A percentile compares a stretch with the other conserved stretches of the same genome.
These are phyloP conservation scores for Aciculosporium take DNA, from an alignment of 2,329 filamentous ascomycete species.

Conservation along the genomic window DNA sequence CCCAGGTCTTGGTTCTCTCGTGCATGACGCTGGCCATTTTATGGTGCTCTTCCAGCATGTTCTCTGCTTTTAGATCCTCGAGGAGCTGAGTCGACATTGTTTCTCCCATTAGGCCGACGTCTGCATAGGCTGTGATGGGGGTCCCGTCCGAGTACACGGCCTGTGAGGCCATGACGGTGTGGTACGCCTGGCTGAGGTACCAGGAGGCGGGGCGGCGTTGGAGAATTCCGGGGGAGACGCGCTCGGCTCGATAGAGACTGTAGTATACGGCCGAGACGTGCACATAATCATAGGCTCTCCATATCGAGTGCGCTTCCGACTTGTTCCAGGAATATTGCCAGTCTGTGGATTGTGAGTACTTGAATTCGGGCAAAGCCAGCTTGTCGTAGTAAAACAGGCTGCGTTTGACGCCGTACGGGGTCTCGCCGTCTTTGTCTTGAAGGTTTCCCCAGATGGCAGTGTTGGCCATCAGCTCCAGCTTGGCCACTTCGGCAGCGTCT, in stretches of 20 bases:
- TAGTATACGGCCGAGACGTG: conserved; percentile 42
- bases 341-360: conserved; percentile 28
- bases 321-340: conserved; percentile 40
- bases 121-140: conserved; percentile 26
- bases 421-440: background rate
- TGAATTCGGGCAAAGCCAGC: conserved; percentile 24
- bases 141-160: conserved; percentile 12
- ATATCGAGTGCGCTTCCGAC: conserved; percentile 27
- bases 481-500: conserved; percentile 30
- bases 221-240: conserved; percentile 31
- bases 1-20: conserved; percentile 33
- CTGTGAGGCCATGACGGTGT: conserved; percentile 19
- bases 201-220: conserved; percentile 31
- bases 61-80: conserved; percentile 34
- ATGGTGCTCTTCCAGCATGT: conserved; percentile 22
- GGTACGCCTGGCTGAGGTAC: conserved; percentile 41
- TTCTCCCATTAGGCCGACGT: conserved; percentile 44
- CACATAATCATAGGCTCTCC: conserved; percentile 45
- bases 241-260: conserved; percentile 39
- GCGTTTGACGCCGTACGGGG: conserved; percentile 28
- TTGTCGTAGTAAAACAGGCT: conserved; percentile 45
- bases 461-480: conserved; percentile 27
- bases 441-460: conserved; percentile 1
- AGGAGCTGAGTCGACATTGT: conserved; percentile 41
- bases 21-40: conserved; percentile 32